Percentiles rank a stretch among this genome's conserved stretches.
Conservation (phyloP, 192 early-diverging fungal genomes). For the Lobosporangium transversale region DNA sequence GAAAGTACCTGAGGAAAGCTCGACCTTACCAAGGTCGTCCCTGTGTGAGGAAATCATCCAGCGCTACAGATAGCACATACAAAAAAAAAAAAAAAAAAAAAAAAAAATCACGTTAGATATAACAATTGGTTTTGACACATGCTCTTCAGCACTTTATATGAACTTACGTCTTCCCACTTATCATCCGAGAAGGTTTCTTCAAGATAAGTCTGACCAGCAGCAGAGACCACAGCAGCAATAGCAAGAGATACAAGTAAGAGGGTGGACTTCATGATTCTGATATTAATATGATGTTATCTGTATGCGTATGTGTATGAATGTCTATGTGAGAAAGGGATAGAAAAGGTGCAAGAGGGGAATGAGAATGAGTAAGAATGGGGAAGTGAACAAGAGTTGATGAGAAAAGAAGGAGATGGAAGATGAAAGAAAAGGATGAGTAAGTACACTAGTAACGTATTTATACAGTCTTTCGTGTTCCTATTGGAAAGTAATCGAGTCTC, state of each 20-base stretch:
- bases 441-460: too few relatives aligned
- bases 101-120: neutral
- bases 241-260: slow-evolving; percentile 49
- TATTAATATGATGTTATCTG: neutral
- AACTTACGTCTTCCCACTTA: slow-evolving; percentile 64
- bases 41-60: slow-evolving; percentile 77
- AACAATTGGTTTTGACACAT: too few relatives aligned
- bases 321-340: neutral
- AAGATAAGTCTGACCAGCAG: slow-evolving; percentile 68
- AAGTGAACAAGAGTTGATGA: too few relatives aligned
- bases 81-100: neutral
- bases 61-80: slow-evolving; percentile 49
- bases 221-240: slow-evolving; percentile 51
- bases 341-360: neutral
- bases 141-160: too few relatives aligned
- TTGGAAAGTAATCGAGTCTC: too few relatives aligned
- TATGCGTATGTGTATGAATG: neutral
- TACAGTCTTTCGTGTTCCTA: neutral
- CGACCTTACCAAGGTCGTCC: slow-evolving; percentile 79
- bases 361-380: neutral
- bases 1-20: slow-evolving; percentile 79
- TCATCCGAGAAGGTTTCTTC: slow-evolving; percentile 84
- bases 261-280: slow-evolving; percentile 47
- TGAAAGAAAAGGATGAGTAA: neutral
- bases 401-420: neutral